These are phyloP conservation scores for Verbena officinalis DNA, from an alignment of 257 asterid species.

Conservation along the genomic window DNA sequence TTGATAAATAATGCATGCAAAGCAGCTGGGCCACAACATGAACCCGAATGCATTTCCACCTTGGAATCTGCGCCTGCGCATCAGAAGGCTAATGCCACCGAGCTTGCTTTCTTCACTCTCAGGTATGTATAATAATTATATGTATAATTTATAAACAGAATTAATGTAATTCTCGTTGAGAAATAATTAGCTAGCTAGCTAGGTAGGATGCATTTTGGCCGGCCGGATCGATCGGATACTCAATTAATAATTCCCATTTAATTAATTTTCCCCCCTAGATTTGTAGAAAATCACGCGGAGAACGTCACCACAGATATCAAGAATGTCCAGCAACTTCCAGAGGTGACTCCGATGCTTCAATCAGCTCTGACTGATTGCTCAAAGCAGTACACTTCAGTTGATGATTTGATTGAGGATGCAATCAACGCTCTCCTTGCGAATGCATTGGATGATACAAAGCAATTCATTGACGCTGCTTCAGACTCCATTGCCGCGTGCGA, in stretches of 20 bases:
- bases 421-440: constrained; percentile 28
- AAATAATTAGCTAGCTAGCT: no score
- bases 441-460: constrained; percentile 32
- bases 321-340: background rate
- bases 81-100: constrained; percentile 34
- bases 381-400: constrained; percentile 50
- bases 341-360: constrained; percentile 39
- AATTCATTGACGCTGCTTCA: constrained; percentile 41
- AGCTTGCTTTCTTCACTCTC: constrained; percentile 46
- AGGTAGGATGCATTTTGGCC: no score
- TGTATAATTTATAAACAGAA: no score
- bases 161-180: no score
- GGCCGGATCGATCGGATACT: no score
- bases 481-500: constrained; percentile 42
- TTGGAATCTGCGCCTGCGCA: constrained; percentile 36
- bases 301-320: constrained; percentile 32
- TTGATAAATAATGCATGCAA: constrained; percentile 45
- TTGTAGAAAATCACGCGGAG: constrained; percentile 35
- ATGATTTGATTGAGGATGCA: constrained; percentile 61
- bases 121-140: constrained; percentile 27
- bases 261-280: constrained; percentile 21
- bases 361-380: constrained; percentile 53
- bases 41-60: constrained; percentile 31
- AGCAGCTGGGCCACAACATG: constrained; percentile 30
- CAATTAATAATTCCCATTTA: no score